These are phyloP conservation scores for Populus hybrid DNA, from an alignment of 441 rosid genomes.

Conservation along the genomic window DNA sequence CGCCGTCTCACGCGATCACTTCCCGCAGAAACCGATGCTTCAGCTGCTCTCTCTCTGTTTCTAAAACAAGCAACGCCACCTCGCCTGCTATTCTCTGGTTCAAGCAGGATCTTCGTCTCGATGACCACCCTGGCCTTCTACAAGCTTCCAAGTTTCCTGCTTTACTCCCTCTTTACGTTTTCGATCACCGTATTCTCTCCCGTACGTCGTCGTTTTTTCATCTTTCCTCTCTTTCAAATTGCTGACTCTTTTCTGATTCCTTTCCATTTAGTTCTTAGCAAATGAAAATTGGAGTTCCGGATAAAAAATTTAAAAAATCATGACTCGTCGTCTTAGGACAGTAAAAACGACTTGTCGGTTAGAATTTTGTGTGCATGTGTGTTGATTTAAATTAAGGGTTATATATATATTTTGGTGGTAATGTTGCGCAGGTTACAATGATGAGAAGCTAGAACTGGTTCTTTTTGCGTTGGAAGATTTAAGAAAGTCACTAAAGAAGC, in stretches of 20 bases:
- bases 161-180: conserved; percentile 76
- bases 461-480: conserved; percentile 66
- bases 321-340: neutral
- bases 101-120: conserved; percentile 90
- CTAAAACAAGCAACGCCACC: conserved; percentile 15
- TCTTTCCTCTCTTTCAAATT: neutral
- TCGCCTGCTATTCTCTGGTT: conserved; percentile 72
- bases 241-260: neutral
- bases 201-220: conserved; percentile 38
- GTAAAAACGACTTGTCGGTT: neutral
- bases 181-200: conserved; percentile 73
- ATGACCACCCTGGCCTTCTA: conserved; percentile 81
- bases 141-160: conserved; percentile 43
- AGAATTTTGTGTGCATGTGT: too few species aligned
- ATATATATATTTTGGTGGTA: neutral
- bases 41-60: conserved; percentile 26
- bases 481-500: conserved; percentile 50
- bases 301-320: neutral
- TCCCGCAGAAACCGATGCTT: conserved; percentile 14
- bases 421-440: conserved; percentile 59
- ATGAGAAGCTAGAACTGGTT: conserved; percentile 67
- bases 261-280: neutral
- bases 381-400: too few species aligned
- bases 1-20: conserved; percentile 1
- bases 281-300: neutral